A percentile compares a stretch with the other conserved stretches of the same genome.
Evolutionary conservation across 192 early-diverging fungal species (phyloP).

Genomic region (Coemansia sp.): DNA sequence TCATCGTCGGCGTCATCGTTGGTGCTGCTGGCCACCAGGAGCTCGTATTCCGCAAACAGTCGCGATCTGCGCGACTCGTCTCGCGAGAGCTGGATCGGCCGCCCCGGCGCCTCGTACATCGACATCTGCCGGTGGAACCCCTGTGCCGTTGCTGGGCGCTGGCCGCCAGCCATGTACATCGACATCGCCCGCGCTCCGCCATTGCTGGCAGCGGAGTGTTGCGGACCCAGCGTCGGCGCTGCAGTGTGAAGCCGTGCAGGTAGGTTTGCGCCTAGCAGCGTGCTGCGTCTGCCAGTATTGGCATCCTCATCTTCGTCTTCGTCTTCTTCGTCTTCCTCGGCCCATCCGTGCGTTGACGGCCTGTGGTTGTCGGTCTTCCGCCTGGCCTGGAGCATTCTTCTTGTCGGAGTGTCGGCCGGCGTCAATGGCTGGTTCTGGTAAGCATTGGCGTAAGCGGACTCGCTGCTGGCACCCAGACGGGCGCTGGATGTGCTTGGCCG

Average conservation of each 20-base stretch:
- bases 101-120: conserved; percentile 26
- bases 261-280: background rate
- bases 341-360: background rate
- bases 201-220: background rate
- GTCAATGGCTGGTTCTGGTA: background rate
- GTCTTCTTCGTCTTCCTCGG: background rate
- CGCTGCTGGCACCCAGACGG: conserved; percentile 4
- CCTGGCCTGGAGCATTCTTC: background rate
- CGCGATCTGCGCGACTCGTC: conserved; percentile 45
- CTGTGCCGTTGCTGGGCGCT: conserved; percentile 6
- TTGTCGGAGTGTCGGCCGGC: background rate
- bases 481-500: conserved; percentile 39
- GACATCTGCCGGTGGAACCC: conserved; percentile 31
- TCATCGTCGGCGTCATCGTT: conserved; percentile 33
- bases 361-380: conserved; percentile 5
- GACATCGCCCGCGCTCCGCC: conserved; percentile 14
- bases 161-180: conserved; percentile 26
- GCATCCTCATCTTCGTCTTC: too few relatives aligned
- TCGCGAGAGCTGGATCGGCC: conserved; percentile 43
- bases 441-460: background rate
- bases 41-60: conserved; percentile 52
- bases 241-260: conserved; percentile 8
- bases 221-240: background rate
- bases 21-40: conserved; percentile 29
- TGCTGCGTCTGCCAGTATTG: background rate